These are phyloP conservation scores for Lodderomyces theae DNA, from an alignment of 1,139 yeast genomes.

Conservation along the genomic window DNA sequence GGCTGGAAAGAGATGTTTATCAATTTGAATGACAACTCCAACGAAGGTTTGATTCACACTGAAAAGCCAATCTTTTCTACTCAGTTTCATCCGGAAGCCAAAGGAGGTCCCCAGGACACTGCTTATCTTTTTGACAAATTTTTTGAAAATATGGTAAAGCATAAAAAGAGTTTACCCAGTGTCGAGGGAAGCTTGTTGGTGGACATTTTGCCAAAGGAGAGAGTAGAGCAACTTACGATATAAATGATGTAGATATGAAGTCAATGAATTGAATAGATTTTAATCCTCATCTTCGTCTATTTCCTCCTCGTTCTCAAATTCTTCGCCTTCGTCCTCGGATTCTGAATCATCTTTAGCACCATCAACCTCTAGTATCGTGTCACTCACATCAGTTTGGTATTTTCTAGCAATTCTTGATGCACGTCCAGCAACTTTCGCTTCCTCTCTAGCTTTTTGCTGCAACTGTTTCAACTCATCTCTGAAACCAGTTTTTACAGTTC, in stretches of 20 bases:
- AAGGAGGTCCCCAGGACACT: constrained; percentile 97
- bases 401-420: constrained; percentile 76
- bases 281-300: constrained; percentile 5
- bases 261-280: background rate
- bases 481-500: constrained; percentile 71
- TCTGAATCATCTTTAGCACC: constrained; percentile 54
- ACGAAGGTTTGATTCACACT: constrained; percentile 94
- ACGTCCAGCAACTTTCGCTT: constrained; percentile 53
- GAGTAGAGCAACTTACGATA: constrained; percentile 46
- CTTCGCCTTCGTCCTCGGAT: constrained; percentile 49
- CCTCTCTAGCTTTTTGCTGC: constrained; percentile 55
- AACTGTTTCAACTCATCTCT: constrained; percentile 53
- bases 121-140: constrained; percentile 87
- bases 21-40: constrained; percentile 90
- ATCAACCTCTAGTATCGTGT: constrained; percentile 58
- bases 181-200: constrained; percentile 60
- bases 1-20: constrained; percentile 86
- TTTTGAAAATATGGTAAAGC: constrained; percentile 63
- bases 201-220: constrained; percentile 80
- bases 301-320: constrained; percentile 12
- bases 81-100: constrained; percentile 98
- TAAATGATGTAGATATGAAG: background rate
- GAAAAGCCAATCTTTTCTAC: constrained; percentile 88
- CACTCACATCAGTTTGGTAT: constrained; percentile 49
- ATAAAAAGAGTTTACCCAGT: constrained; percentile 47